phyloP scores from a whole-genome alignment of 108 stramenopile genomes.

The Poteriospumella lacustris region DNA sequence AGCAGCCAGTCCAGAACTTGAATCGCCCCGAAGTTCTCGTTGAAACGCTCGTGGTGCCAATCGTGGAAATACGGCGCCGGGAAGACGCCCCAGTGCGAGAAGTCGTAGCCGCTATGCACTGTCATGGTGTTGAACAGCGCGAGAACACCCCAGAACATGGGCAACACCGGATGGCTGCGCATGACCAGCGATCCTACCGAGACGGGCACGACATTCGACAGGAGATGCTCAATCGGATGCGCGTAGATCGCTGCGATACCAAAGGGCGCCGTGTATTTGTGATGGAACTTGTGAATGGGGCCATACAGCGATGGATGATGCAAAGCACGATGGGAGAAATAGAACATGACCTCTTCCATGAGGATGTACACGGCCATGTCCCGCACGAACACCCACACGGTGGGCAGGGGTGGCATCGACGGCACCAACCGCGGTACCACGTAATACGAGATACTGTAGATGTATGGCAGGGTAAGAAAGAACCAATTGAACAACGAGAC shows the following conservation, averaged over 20 bases:
- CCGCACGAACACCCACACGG: no score
- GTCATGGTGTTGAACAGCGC: not conserved
- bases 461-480: no score
- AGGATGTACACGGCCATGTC: no score
- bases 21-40: not conserved
- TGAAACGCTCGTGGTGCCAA: not conserved
- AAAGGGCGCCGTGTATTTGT: conserved; percentile 29
- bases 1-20: not conserved
- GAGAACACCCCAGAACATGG: not conserved
- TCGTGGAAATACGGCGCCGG: not conserved
- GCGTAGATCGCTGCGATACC: conserved; percentile 34
- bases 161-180: not conserved
- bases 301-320: conserved; percentile 25
- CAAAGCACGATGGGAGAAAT: conserved; percentile 26
- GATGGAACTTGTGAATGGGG: conserved; percentile 33
- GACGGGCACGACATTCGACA: conserved; percentile 27
- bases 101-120: not conserved
- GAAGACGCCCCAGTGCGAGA: not conserved
- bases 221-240: conserved; percentile 34
- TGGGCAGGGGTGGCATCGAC: no score
- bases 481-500: no score
- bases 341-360: conserved; percentile 32
- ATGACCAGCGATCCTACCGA: not conserved
- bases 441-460: no score
- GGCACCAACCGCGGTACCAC: no score